Evolutionary conservation across 805 yeast species (phyloP).

Genomic region (Lipomyces yamadae): DNA sequence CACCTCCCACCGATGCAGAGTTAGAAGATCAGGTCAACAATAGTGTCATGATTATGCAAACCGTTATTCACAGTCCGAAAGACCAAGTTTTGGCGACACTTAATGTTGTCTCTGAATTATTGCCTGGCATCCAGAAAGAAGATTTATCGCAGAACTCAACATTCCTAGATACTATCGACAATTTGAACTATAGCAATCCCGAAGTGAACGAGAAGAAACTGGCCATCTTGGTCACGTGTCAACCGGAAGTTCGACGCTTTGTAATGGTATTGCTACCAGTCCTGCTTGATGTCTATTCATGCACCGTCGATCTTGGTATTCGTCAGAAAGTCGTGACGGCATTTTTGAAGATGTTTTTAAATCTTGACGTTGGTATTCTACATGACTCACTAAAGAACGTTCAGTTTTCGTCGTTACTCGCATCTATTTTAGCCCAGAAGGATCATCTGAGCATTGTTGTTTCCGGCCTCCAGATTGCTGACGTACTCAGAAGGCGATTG

Average conservation of each 20-base stretch:
- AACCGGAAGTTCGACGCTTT: constrained; percentile 46
- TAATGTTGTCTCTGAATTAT: constrained; percentile 58
- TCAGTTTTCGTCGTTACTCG: constrained; percentile 43
- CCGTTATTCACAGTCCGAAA: constrained; percentile 74
- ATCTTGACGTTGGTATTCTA: constrained; percentile 44
- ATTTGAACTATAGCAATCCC: constrained; percentile 4
- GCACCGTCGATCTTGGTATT: constrained; percentile 70
- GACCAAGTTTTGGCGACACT: constrained; percentile 62
- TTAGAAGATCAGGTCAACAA: constrained; percentile 44
- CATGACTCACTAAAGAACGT: constrained; percentile 36
- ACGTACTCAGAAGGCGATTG: constrained; percentile 51
- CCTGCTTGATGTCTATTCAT: constrained; percentile 67
- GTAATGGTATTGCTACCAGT: constrained; percentile 56
- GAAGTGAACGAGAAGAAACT: constrained; percentile 41
- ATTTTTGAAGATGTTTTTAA: constrained; percentile 57
- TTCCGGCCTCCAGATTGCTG: constrained; percentile 58
- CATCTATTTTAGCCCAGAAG: constrained; percentile 43
- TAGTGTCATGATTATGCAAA: constrained; percentile 59
- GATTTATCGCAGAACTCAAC: constrained; percentile 38
- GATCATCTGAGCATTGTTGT: constrained; percentile 50
- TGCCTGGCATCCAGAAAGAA: constrained; percentile 53
- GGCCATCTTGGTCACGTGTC: constrained; percentile 25
- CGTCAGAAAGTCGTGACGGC: constrained; percentile 62
- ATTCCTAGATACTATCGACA: constrained; percentile 9
- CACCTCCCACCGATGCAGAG: constrained; percentile 42